These are phyloP conservation scores for Sordariomycetes sp. DNA, from an alignment of 2,329 filamentous ascomycete genomes.

Conservation along the genomic window DNA sequence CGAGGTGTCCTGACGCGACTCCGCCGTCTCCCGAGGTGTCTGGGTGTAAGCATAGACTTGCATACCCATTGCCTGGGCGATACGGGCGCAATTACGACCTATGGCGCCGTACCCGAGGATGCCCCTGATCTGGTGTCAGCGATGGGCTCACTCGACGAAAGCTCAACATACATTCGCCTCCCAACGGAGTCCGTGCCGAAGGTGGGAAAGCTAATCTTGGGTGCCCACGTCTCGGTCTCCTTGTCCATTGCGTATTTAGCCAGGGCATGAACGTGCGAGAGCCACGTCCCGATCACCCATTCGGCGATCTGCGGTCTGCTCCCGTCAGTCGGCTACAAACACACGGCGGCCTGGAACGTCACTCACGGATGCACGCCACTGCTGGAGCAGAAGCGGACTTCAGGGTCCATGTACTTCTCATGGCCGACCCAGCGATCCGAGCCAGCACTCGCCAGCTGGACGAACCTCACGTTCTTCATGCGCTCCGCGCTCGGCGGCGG, in stretches of 20 bases:
- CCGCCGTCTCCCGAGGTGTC: slow-evolving; percentile 46
- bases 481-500: slow-evolving; percentile 18
- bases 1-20: slow-evolving; percentile 40
- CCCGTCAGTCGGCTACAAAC: no score
- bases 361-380: slow-evolving; percentile 33
- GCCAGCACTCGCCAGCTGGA: slow-evolving; percentile 35
- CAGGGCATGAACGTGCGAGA: not conserved
- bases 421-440: slow-evolving; percentile 30
- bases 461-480: slow-evolving; percentile 27
- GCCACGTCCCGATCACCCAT: slow-evolving; percentile 24
- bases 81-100: slow-evolving; percentile 30
- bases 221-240: slow-evolving; percentile 32
- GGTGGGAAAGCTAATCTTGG: no score
- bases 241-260: slow-evolving; percentile 9
- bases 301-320: slow-evolving; percentile 34
- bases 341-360: no score
- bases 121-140: no score
- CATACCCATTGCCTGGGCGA: slow-evolving; percentile 54
- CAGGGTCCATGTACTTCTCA: slow-evolving; percentile 19
- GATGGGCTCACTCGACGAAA: not conserved
- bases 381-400: slow-evolving; percentile 27
- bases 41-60: slow-evolving; percentile 60
- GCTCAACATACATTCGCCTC: slow-evolving; percentile 35
- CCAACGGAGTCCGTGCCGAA: slow-evolving; percentile 37
- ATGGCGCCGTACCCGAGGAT: slow-evolving; percentile 36